Evolutionary conservation across 371 early-diverging fungal genomes (phyloP), one percentile per base, ranked within the genome.

Genomic region (Mucor indicus): DNA sequence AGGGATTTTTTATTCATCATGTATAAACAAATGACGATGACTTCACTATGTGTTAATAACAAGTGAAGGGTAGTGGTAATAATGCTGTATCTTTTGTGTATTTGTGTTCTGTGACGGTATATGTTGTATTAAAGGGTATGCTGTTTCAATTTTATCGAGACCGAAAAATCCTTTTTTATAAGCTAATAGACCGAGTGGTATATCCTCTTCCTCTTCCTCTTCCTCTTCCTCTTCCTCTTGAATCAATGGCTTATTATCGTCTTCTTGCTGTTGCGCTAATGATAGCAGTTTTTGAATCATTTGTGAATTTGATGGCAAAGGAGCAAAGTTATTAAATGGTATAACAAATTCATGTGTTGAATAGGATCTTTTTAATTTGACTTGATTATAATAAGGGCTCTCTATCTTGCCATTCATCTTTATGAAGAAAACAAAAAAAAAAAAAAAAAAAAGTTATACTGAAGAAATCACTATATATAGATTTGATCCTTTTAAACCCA

Each of bases 131-230:
- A 29, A 12, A 8, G 30, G 30, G 12, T 8, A 29, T 8, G 30
- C 30, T 8, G 30, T 29, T 8, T 6, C 30, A 29, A 12, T 12
- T 12, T 29, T 29, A 29, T 29, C 8, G 30, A 12, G 30, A 29
- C 6, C 30, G 30, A 29, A 6, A 12, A 8, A 29, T 13, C 30
- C 35, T 35, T 37, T 46, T 37, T 25, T n/a, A 30, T 30, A 38
- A 13, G 40, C 49, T 3, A 48, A 15, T 11, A 39, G 3, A 7
- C 31, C 49, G 7, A 48, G 21, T 17, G 49, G 49, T 23, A 48
- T 48, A 48, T 48, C 6, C 19, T 48, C 39, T 21, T 48, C 49
- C 2, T 48, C 24, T 4, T 48, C 48, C 2, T 46, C 43, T 7
- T 30, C 40, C 6, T 40, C 40, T 24, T 40, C 40, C 30, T 29